Base-by-base conservation (phyloP, 768 basidiomycete genomes). In the Mycena kentingensis region DNA sequence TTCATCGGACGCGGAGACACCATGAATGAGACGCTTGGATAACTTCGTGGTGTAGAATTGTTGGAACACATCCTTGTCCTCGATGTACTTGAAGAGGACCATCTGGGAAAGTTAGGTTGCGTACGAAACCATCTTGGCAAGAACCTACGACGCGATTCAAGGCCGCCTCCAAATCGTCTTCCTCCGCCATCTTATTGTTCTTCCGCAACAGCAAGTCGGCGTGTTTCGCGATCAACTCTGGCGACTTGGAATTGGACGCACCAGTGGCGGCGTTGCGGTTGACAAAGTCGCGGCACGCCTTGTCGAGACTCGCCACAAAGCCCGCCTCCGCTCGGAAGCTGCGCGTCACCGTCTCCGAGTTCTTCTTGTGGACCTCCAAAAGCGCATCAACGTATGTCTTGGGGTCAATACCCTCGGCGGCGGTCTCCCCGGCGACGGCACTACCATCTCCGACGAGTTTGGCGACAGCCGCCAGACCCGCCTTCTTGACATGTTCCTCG, bases 31-130 rank as follows among this genome's bases (percentile, higher is more conserved):
- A 55, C 96, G 93, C 67, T 90, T 91, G 29, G 91, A 91, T 21
- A 98, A 73, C 69, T 92, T 95, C 57, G 92, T 96, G 15, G 88
- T 90, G 74, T 99, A 98, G 79, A 96, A 98, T 16, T 90, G 90
- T 66, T 96, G 94, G 84, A 98, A 99, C 12, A 98, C 92, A 60
- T 99, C 96, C 76, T 97, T 97, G 77, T 98, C 95, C 67, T 95
- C 93, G 62, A 98, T 88, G 71, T 97, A 98, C 68, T 94, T 94
- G 88, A 99, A 97, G 43, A 98, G 74, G 13, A 91, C 79, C 94
- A 98, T 97, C 96, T 98, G 65, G 2, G 57, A 31, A 24, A n/a
- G 22, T 11, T 42, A 6, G 26, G 41, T 26, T n/a, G n/a, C n/a
- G n/a, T n/a, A n/a, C n/a, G 10, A 11, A 26, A 13, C 70, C 52